Evolutionary conservation across 179 eudicot genomes (phyloP).

Genomic region (Nepenthes alata): DNA sequence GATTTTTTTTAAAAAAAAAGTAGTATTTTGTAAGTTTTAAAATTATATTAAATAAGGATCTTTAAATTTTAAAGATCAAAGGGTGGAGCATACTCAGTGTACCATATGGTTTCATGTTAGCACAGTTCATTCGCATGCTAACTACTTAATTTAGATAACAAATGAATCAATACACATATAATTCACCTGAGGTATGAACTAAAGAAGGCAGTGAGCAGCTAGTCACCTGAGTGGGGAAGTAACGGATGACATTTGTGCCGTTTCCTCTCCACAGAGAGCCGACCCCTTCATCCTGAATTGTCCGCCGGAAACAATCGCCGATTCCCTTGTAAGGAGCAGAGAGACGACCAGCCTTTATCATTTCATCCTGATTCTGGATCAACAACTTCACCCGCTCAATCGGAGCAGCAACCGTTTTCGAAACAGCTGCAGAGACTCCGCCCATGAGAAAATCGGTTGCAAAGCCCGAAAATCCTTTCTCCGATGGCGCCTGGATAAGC

Average conservation of each 20-base stretch:
- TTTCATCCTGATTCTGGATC: slow-evolving; percentile 78
- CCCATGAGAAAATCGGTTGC: slow-evolving; percentile 71
- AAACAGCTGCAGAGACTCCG: slow-evolving; percentile 76
- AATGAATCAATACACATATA: too few species aligned
- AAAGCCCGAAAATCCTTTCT: slow-evolving; percentile 44
- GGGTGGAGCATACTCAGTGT: too few species aligned
- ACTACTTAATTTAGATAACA: too few species aligned
- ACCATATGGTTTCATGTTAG: too few species aligned
- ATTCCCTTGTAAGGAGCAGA: slow-evolving; percentile 73
- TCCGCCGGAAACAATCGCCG: slow-evolving; percentile 60
- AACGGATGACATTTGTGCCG: slow-evolving; percentile 76
- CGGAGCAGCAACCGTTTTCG: slow-evolving; percentile 76
- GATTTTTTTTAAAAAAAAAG: too few species aligned
- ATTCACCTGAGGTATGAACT: not conserved
- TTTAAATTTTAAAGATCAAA: too few species aligned
- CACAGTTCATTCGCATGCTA: too few species aligned
- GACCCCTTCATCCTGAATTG: slow-evolving; percentile 52
- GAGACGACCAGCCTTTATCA: slow-evolving; percentile 66
- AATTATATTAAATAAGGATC: too few species aligned
- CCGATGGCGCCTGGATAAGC: slow-evolving; percentile 51
- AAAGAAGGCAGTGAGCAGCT: not conserved
- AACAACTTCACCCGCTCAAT: slow-evolving; percentile 75
- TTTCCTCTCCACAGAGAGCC: slow-evolving; percentile 67
- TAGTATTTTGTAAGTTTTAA: too few species aligned
- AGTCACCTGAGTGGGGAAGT: slow-evolving; percentile 74